Evolutionary conservation across 306 rosid genomes (phyloP), one percentile per base, ranked within the genome.

Genomic region (Sechiopsis laciniata): DNA sequence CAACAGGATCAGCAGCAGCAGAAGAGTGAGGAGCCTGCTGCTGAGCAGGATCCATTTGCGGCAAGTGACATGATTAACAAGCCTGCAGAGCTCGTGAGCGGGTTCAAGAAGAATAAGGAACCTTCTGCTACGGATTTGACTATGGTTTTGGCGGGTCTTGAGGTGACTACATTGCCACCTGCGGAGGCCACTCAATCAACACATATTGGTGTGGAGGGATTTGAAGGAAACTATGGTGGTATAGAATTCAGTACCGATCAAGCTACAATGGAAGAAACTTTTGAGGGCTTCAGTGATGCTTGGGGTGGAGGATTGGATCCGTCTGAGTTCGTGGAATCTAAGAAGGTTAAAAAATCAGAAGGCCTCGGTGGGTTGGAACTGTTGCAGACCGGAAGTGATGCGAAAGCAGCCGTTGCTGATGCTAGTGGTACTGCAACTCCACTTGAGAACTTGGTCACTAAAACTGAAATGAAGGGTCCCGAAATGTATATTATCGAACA

Each of bases 261-360:
- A 62, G 85, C 89, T 75, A 78, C 95, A 9, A 75, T 91, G 40
- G 90, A 88, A 15, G 99, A 94, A 78, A 85, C 96, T 76, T 94
- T 94, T 80, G 96, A 94, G 78, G 88, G 95, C 29, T 86, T 94
- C 80, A 89, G 84, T 53, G 97, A 87, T 10, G 95, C 99, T 72
- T 94, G 94, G 92, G 99, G 97, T 60, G 99, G 99, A 69, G 99
- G 99, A 46, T 86, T 91, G 81, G 99, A 94, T 82, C 85, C 90
- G 14, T 94, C 96, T 0, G 96, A 94, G 75, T 94, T 94, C 70
- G 87, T 94, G 26, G 97, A 84, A 13, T 40, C 96, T 0, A 82
- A 83, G 54, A 89, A 88, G 76, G 83, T 82, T 75, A 72, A 72
- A 2, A 90, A 88, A 68, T 62, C 81, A 2, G 83, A 86, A 80